phyloP scores from a whole-genome alignment of 1,139 yeast species.

The Saccharomycopsis crataegensis region DNA sequence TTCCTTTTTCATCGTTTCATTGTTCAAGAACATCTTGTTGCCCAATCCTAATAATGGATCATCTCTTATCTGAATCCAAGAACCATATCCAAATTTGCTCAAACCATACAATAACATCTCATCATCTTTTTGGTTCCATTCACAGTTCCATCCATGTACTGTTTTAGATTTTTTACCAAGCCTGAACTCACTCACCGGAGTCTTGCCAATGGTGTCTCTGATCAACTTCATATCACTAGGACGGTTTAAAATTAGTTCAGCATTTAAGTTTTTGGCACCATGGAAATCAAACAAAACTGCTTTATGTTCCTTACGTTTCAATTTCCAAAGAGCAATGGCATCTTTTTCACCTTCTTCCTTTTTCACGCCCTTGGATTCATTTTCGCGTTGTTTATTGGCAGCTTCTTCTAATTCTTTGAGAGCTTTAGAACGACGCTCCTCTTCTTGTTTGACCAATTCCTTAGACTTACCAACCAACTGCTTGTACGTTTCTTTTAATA shows the following conservation, averaged over 20 bases:
- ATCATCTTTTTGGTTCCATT: constrained; percentile 80
- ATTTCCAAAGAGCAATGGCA: constrained; percentile 42
- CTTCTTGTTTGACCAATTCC: constrained; percentile 60
- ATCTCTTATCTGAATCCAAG: constrained; percentile 91
- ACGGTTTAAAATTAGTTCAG: constrained; percentile 75
- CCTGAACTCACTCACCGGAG: constrained; percentile 49
- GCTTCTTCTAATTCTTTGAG: constrained; percentile 54
- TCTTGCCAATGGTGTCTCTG: constrained; percentile 49
- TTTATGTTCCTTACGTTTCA: constrained; percentile 68
- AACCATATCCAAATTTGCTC: constrained; percentile 89
- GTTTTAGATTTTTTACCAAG: constrained; percentile 63
- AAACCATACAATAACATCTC: constrained; percentile 83
- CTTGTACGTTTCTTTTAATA: constrained; percentile 65
- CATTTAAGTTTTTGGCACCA: constrained; percentile 85
- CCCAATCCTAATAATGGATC: constrained; percentile 88
- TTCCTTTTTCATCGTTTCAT: constrained; percentile 26
- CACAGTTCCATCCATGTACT: constrained; percentile 87
- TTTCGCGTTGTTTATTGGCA: constrained; percentile 50
- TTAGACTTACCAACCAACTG: constrained; percentile 62
- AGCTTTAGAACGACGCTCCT: constrained; percentile 47
- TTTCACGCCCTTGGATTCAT: constrained; percentile 34
- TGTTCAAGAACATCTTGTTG: constrained; percentile 68
- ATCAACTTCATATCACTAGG: constrained; percentile 74
- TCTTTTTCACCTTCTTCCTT: constrained; percentile 26
- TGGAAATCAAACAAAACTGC: constrained; percentile 87